Evolutionary conservation across 345 rosid genomes (phyloP), one percentile per base, ranked within the genome.

Genomic region (Anastatica hierochuntica): DNA sequence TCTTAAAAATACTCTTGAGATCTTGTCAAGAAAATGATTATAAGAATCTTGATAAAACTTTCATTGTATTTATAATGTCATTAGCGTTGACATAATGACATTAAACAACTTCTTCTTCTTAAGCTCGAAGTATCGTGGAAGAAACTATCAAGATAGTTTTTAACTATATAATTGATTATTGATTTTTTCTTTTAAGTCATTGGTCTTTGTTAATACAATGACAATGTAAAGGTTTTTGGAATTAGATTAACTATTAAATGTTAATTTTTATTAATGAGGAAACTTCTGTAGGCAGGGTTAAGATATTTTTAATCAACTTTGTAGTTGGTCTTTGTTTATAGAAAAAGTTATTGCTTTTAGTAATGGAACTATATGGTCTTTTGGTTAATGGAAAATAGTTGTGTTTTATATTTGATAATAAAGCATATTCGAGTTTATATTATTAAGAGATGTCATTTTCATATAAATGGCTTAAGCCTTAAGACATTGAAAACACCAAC

Each of bases 71-170:
- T 33, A 40, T 64, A 64, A 20, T 30, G 44, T 18, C 15, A 47
- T 23, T 47, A 12, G 23, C 31, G 51, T 64, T 49, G 58, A 48
- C 62, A 40, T n/a, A n/a, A n/a, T n/a, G n/a, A n/a, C n/a, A n/a
- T n/a, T 56, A 33, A 43, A 15, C 63, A 41, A 39, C 14, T 20
- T 48, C 57, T 13, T 34, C 2, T 10, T 19, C 42, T 42, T 54
- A 14, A 4, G 27, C 42, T 21, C 7, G 50, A 56, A 64, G 52
- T 48, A 49, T 56, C 69, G 57, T 49, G 58, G 63, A 64, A 41
- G 33, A 49, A 64, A 47, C 69, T 29, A 61, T 39, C 0, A 20
- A 9, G 18, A 29, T n/a, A n/a, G n/a, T n/a, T n/a, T n/a, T n/a
- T n/a, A n/a, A n/a, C n/a, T n/a, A n/a, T n/a, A n/a, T n/a, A 27